Conservation (phyloP, 495 filamentous ascomycete species). For the Penicillium pancosmium region DNA sequence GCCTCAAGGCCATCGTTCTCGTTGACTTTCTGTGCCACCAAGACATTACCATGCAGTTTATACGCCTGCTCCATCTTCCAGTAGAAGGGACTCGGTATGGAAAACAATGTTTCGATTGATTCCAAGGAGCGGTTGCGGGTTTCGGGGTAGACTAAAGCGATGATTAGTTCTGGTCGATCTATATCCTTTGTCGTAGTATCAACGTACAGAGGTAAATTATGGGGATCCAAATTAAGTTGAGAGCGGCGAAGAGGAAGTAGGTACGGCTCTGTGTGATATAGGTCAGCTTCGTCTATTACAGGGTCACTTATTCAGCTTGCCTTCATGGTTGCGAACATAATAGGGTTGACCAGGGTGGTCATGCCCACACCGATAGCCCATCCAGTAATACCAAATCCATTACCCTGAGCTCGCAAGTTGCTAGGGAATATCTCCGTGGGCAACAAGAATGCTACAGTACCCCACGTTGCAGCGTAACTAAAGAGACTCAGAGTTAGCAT, state of each 20-base stretch:
- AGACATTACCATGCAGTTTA: constrained; percentile 34
- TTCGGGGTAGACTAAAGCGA: constrained; percentile 54
- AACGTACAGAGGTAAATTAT: constrained; percentile 46
- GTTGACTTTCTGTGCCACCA: constrained; percentile 15
- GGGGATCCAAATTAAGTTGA: constrained; percentile 57
- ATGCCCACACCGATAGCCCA: constrained; percentile 60
- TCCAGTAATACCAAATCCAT: constrained; percentile 60
- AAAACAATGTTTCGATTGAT: constrained; percentile 59
- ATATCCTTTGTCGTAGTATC: background rate
- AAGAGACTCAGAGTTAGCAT: background rate
- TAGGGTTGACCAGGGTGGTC: constrained; percentile 56
- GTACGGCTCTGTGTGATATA: constrained; percentile 42
- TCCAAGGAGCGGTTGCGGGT: constrained; percentile 58
- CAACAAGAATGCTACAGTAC: constrained; percentile 55
- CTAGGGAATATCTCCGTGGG: constrained; percentile 57
- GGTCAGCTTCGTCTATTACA: constrained; percentile 18
- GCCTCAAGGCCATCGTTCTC: too few species aligned
- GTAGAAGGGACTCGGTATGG: constrained; percentile 35
- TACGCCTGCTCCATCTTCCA: constrained; percentile 47
- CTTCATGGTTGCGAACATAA: constrained; percentile 40
- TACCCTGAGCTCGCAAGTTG: constrained; percentile 55
- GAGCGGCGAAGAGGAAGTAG: constrained; percentile 54
- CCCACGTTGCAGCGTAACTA: constrained; percentile 57
- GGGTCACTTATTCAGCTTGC: constrained; percentile 4
- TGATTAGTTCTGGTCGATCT: constrained; percentile 2